These are phyloP conservation scores for Astrothelium macrocarpum DNA, from an alignment of 495 filamentous ascomycete genomes.

Conservation along the genomic window DNA sequence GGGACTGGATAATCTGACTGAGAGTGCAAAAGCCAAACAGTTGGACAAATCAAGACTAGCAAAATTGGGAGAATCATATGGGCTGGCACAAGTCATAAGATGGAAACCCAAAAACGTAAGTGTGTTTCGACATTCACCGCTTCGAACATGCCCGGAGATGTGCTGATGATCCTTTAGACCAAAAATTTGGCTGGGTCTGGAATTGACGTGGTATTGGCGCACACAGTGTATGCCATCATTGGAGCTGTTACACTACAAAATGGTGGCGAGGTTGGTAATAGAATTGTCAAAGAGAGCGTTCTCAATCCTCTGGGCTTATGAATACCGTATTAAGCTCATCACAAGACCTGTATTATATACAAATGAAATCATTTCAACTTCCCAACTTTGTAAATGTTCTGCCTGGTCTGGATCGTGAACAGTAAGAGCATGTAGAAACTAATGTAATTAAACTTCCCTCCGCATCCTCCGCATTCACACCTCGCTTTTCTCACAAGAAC, in stretches of 20 bases:
- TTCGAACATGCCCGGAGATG: neutral
- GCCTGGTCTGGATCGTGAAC: too few relatives aligned
- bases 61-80: conserved; percentile 56
- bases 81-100: conserved; percentile 61
- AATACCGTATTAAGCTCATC: too few relatives aligned
- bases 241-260: conserved; percentile 80
- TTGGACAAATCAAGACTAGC: conserved; percentile 51
- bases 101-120: conserved; percentile 80
- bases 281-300: conserved; percentile 67
- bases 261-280: conserved; percentile 67
- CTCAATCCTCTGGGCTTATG: conserved; percentile 39
- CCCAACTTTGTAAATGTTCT: too few relatives aligned
- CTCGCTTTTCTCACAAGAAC: too few relatives aligned
- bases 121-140: conserved; percentile 19
- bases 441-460: too few relatives aligned
- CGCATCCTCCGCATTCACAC: too few relatives aligned
- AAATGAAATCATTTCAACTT: too few relatives aligned
- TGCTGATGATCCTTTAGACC: conserved; percentile 40
- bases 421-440: too few relatives aligned
- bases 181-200: conserved; percentile 64
- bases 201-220: conserved; percentile 57
- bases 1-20: conserved; percentile 57
- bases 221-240: conserved; percentile 72
- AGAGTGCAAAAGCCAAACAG: conserved; percentile 45
- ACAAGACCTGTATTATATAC: neutral